Base-by-base conservation (phyloP, 768 basidiomycete genomes). In the Boletus edulis region DNA sequence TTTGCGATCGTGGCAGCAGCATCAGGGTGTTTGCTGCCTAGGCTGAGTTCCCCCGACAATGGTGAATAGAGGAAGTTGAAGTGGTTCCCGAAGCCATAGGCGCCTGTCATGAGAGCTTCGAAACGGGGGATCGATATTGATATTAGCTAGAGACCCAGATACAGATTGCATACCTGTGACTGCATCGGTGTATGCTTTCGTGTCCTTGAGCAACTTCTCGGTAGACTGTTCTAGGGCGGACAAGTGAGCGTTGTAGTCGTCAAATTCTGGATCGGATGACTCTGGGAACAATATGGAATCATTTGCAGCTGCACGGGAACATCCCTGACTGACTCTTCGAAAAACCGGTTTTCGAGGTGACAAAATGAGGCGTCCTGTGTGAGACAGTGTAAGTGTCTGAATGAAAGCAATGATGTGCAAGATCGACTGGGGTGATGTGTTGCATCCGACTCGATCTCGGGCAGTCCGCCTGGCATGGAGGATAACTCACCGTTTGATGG, bases 141-240 rank as follows among this genome's bases (percentile, higher is more conserved):
- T 39, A 20, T 44, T 32, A 38, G 37, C 41, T 38, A 22, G 43
- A 42, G 32, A 42, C 18, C 34, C 38, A 45, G 53, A 15, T 46
- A 51, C 17, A 41, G 31, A 40, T 35, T 38, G 47, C 56, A 57
- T 68, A 89, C 92, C 68, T 54, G 80, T 82, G 51, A 97, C 89
- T 27, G 89, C 82, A 40, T 98, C 94, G 15, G 83, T 83, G 75
- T 94, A 98, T 6, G 84, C 78, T 65, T 88, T 91, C 32, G 89
- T 86, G 66, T 99, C 95, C 76, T 98, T 98, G 63, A 94, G 73
- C 54, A 98, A 76, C 75, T 94, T 94, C 68, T 95, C 94, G 0
- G 89, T 82, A 24, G 89, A 86, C 48, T 81, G 72, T 73, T 98
- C 94, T 60, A 98, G 76, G 4, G 79, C 66, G 12, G 79, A 71